A percentile compares a stretch with the other conserved stretches of the same genome.
phyloP scores from a whole-genome alignment of 208 protist genomes.

The Trypanosoma grayi region DNA sequence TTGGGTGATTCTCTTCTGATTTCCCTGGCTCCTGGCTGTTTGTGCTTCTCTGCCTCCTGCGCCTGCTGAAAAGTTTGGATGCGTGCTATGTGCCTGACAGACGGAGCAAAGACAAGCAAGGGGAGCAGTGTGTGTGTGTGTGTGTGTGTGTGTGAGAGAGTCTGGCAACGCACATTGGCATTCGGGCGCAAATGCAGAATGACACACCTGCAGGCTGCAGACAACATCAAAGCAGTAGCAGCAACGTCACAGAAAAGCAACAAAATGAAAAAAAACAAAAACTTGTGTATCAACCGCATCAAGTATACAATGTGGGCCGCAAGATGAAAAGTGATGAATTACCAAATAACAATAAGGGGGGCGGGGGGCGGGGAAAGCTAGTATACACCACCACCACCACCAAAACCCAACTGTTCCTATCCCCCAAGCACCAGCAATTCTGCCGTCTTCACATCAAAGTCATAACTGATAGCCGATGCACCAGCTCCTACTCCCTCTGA shows the following conservation, averaged over 20 bases:
- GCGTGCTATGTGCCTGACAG: slow-evolving; percentile 2
- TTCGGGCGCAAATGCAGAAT: slow-evolving; percentile 4
- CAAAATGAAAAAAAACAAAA: slow-evolving; percentile 18
- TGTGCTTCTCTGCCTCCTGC: slow-evolving; percentile 2
- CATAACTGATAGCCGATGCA: slow-evolving; percentile 2
- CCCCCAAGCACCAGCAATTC: slow-evolving; percentile 54
- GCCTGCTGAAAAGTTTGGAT: background rate
- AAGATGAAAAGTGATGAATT: too few relatives aligned
- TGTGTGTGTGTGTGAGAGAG: background rate
- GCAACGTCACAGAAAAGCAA: slow-evolving; percentile 16
- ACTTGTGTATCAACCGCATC: background rate
- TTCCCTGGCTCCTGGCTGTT: background rate
- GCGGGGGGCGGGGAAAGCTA: too few relatives aligned
- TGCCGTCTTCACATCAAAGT: slow-evolving; percentile 43
- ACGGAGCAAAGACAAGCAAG: slow-evolving; percentile 12
- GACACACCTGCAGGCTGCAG: background rate
- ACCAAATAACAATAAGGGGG: too few relatives aligned
- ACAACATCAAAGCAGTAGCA: slow-evolving; percentile 5
- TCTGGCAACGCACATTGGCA: slow-evolving; percentile 5
- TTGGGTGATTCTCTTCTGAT: slow-evolving; percentile 2
- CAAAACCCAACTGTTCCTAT: too few relatives aligned
- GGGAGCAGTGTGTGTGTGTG: background rate
- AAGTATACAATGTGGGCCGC: background rate
- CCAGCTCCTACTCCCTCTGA: background rate
- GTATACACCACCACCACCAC: too few relatives aligned